phyloP scores from a whole-genome alignment of 495 filamentous ascomycete species.

The Chlorociboria aeruginascens region DNA sequence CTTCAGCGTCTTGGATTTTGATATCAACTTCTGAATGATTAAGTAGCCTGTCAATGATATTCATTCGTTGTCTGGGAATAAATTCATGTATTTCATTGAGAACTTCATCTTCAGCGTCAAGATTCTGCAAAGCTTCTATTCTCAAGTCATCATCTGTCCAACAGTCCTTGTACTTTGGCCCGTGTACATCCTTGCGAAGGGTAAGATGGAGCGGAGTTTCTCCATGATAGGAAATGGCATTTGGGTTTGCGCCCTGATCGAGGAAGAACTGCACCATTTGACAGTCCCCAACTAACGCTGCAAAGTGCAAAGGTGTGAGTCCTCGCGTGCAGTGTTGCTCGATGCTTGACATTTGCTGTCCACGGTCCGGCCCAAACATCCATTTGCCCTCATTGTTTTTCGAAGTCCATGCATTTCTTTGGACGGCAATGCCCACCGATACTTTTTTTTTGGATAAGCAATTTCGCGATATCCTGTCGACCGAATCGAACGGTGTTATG shows the following conservation, averaged over 20 bases:
- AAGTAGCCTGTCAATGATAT: not conserved
- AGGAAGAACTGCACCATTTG: constrained; percentile 6
- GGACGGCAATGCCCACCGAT: too few species aligned
- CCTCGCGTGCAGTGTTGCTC: not conserved
- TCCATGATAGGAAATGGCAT: constrained; percentile 1
- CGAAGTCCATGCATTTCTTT: too few species aligned
- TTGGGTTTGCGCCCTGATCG: constrained; percentile 6
- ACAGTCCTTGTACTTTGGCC: not conserved
- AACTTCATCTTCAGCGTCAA: not conserved
- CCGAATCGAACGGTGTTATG: too few species aligned
- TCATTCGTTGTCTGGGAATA: not conserved
- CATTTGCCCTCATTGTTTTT: not conserved
- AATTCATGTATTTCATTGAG: not conserved
- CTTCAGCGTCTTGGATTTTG: not conserved
- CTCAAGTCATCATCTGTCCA: not conserved
- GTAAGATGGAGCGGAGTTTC: constrained; percentile 2
- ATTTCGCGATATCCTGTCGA: too few species aligned
- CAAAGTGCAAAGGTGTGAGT: constrained; percentile 1
- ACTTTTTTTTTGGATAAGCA: too few species aligned
- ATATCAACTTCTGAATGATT: not conserved
- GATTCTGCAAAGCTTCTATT: not conserved
- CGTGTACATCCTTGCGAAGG: not conserved
- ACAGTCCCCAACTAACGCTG: not conserved
- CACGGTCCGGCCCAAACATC: not conserved
- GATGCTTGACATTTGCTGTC: not conserved